Base-by-base conservation (phyloP, 306 rosid species). In the Luffa aegyptiaca region DNA sequence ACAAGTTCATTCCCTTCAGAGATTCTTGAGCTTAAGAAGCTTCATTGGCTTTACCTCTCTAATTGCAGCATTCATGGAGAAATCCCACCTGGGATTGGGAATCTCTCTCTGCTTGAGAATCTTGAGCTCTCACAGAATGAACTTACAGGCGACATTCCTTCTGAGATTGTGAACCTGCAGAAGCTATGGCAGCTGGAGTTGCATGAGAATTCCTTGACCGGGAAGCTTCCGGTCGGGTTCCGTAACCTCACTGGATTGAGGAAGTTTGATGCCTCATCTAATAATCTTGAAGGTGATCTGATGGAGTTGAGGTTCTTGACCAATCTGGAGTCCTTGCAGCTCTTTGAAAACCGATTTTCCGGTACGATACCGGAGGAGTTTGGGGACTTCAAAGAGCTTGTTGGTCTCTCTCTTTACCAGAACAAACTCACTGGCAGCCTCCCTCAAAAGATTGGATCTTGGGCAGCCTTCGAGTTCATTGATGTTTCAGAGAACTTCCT, bases 401-500 rank as follows among this genome's bases (percentile, higher is more conserved):
- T 18, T 21, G 39, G 77, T 5, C 71, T 94, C 11, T 90, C 98
- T 6, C 88, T 94, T 51, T 92, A 90, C 75, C 13, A 7, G 5
- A 94, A 94, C 88, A 87, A 81, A 4, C 81, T 94, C 78, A 86
- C 86, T 7, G 97, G 98, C 3, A 14, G 51, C 78, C 92, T 94
- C 49, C 97, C 97, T 39, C 94, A 88, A 57, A 89, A 83, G 79
- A 87, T 94, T 53, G 96, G 98, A 62, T 90, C 97, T 2, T 83
- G 77, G 80, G 21, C 1, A 5, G 92, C 88, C 37, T 75, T 94
- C 83, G 0, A 31, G 1, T 90, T n/a, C 89, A 81, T 94, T 69
- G 98, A 94, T 80, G 91, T 88, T 49, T 87, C 98, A 3, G 97
- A 94, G 82, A 94, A 94, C 70, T 90, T 69, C 12, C 82, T 94